These are phyloP conservation scores for Eremomyces bilateralis DNA, from an alignment of 495 filamentous ascomycete species.

Conservation along the genomic window DNA sequence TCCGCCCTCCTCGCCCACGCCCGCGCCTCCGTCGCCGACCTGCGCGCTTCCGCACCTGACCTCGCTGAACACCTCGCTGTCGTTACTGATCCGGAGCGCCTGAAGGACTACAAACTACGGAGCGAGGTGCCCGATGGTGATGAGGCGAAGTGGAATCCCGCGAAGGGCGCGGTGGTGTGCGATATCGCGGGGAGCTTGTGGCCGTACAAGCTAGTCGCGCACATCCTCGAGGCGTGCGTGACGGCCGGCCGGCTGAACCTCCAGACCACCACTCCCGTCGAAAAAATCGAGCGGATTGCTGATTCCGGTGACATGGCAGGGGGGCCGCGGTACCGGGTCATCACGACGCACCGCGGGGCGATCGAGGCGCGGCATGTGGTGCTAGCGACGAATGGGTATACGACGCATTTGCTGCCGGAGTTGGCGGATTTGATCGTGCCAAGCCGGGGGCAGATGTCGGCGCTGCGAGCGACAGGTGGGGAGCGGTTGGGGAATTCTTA, in stretches of 20 bases:
- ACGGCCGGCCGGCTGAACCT: conserved; percentile 33
- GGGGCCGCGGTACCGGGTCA: too few relatives aligned
- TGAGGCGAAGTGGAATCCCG: too few relatives aligned
- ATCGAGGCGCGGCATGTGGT: conserved; percentile 38
- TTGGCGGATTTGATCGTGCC: conserved; percentile 56
- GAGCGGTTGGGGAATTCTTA: conserved; percentile 28
- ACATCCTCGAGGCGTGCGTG: conserved; percentile 36
- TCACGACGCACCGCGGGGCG: conserved; percentile 41
- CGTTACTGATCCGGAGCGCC: conserved; percentile 10
- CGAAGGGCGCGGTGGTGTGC: conserved; percentile 22
- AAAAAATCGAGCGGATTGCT: conserved; percentile 14
- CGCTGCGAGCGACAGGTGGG: conserved; percentile 34
- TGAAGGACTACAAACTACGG: conserved; percentile 21
- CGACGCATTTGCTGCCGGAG: conserved; percentile 43
- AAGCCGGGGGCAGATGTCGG: conserved; percentile 50
- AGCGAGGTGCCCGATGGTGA: conserved; percentile 19
- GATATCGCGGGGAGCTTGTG: conserved; percentile 32
- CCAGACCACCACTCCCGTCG: conserved; percentile 52
- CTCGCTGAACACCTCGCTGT: conserved; percentile 20
- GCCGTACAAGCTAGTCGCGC: conserved; percentile 64
- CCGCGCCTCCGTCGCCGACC: conserved; percentile 18
- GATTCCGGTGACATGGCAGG: conserved; percentile 3
- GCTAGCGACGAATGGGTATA: conserved; percentile 63
- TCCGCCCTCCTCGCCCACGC: conserved; percentile 25
- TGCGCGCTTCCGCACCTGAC: conserved; percentile 28